Conservation (phyloP, 2,329 filamentous ascomycete species). For the Hortaea werneckii region DNA sequence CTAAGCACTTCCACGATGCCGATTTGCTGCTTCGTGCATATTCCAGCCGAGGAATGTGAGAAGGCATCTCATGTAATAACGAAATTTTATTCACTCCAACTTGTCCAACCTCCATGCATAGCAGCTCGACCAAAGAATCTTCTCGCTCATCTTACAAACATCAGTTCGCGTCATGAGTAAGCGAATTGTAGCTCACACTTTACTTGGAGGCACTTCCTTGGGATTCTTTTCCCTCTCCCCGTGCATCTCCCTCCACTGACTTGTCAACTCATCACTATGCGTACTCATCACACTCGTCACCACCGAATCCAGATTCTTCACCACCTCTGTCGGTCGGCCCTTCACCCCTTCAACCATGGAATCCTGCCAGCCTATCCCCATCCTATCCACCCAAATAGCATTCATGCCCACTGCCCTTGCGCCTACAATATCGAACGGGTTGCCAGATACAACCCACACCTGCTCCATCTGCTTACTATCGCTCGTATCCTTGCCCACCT, state of each 20-base stretch:
- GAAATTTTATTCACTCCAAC: too few relatives aligned
- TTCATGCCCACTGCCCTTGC: conserved; percentile 51
- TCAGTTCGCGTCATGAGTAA: too few relatives aligned
- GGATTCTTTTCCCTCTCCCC: conserved; percentile 1
- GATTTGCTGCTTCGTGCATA: too few relatives aligned
- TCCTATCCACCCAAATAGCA: conserved; percentile 58
- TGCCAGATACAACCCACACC: conserved; percentile 61
- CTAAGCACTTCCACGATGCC: too few relatives aligned
- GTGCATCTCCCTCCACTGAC: conserved; percentile 9
- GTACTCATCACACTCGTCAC: conserved; percentile 22
- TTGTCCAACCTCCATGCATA: too few relatives aligned
- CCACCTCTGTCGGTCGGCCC: conserved; percentile 44
- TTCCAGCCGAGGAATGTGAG: too few relatives aligned
- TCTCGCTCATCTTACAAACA: too few relatives aligned
- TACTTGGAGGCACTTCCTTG: neutral
- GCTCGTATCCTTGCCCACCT: conserved; percentile 35
- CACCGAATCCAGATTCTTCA: conserved; percentile 48
- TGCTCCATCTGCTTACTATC: conserved; percentile 35
- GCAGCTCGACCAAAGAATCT: too few relatives aligned
- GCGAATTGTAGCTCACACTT: neutral
- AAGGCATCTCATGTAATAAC: too few relatives aligned
- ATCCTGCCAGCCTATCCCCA: conserved; percentile 56
- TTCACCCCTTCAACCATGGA: conserved; percentile 37
- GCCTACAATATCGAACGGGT: conserved; percentile 64
- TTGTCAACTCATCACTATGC: conserved; percentile 1